A percentile compares a stretch with the other conserved stretches of the same genome.
Evolutionary conservation across 495 filamentous ascomycete genomes (phyloP).

Genomic region (Staphylotrichum longicolle): DNA sequence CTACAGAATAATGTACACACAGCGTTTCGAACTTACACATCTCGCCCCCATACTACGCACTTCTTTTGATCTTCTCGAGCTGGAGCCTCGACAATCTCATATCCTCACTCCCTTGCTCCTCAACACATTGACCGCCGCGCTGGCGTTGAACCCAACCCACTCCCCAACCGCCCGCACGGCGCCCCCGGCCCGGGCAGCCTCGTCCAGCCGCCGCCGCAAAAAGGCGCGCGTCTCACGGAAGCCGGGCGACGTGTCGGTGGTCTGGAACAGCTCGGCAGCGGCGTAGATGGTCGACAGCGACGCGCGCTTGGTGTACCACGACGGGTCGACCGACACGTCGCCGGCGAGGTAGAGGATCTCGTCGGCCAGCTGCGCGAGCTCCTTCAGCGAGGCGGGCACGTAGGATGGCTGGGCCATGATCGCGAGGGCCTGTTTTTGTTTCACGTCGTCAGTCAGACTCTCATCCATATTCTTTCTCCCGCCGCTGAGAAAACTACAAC

Average conservation of each 20-base stretch:
- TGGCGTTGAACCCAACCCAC: constrained; percentile 77
- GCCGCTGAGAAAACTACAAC: background rate
- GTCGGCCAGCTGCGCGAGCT: constrained; percentile 76
- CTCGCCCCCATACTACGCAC: too few species aligned
- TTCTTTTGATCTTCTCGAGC: background rate
- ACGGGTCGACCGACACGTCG: constrained; percentile 73
- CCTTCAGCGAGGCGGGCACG: constrained; percentile 70
- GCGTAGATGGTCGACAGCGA: constrained; percentile 78
- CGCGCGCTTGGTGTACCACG: constrained; percentile 89
- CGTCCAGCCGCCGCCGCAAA: constrained; percentile 70
- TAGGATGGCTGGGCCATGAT: constrained; percentile 79
- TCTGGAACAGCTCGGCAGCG: constrained; percentile 88
- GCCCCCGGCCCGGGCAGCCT: constrained; percentile 57
- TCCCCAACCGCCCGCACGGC: constrained; percentile 60
- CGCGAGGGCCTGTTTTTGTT: constrained; percentile 65
- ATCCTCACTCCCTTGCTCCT: constrained; percentile 63
- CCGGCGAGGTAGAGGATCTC: constrained; percentile 86
- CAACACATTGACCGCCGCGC: constrained; percentile 59
- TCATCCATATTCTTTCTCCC: too few species aligned
- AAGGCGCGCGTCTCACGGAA: constrained; percentile 76
- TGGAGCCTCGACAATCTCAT: constrained; percentile 26
- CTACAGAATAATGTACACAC: constrained; percentile 1
- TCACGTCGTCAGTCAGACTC: background rate
- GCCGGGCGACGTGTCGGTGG: constrained; percentile 66
- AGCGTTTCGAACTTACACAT: background rate